Conservation (phyloP, 179 eudicot genomes). For the Carnegiea gigantea region DNA sequence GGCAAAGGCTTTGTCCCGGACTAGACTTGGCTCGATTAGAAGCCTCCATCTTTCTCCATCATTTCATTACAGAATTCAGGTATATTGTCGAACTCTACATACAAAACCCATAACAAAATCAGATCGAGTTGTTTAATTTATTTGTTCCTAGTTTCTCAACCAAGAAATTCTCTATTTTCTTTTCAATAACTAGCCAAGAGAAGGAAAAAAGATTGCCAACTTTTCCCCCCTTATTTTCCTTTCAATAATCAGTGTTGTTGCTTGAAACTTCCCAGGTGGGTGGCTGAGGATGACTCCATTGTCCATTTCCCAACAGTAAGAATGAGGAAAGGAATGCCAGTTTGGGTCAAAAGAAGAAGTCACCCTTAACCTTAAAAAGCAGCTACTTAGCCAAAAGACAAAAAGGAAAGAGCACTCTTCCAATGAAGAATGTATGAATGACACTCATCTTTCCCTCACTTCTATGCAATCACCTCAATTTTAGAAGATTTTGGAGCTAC, state of each 20-base stretch:
- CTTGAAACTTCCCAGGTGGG: slow-evolving; percentile 57
- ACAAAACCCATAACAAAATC: too few species aligned
- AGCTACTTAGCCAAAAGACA: slow-evolving; percentile 16
- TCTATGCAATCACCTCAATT: slow-evolving; percentile 16
- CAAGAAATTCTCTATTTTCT: too few species aligned
- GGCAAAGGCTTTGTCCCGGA: slow-evolving; percentile 94
- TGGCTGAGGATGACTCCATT: slow-evolving; percentile 75
- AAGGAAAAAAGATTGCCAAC: too few species aligned
- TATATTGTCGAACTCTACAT: slow-evolving; percentile 5
- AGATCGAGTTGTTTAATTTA: too few species aligned
- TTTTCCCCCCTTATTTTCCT: too few species aligned
- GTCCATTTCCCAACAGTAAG: slow-evolving; percentile 88
- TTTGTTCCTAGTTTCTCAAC: too few species aligned
- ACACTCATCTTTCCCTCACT: slow-evolving; percentile 20
- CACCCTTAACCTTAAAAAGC: slow-evolving; percentile 6
- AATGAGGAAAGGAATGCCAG: slow-evolving; percentile 85
- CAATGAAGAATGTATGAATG: slow-evolving; percentile 1
- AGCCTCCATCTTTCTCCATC: slow-evolving; percentile 88
- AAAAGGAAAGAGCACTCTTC: not conserved
- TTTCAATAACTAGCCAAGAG: too few species aligned
- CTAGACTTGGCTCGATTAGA: slow-evolving; percentile 88
- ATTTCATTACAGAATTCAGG: slow-evolving; percentile 82
- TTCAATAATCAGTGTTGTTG: too few species aligned
- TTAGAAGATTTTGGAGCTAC: slow-evolving; percentile 18
- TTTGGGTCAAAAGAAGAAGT: slow-evolving; percentile 67